Conservation (phyloP, 306 rosid genomes). For the Quercus aquifolioides region DNA sequence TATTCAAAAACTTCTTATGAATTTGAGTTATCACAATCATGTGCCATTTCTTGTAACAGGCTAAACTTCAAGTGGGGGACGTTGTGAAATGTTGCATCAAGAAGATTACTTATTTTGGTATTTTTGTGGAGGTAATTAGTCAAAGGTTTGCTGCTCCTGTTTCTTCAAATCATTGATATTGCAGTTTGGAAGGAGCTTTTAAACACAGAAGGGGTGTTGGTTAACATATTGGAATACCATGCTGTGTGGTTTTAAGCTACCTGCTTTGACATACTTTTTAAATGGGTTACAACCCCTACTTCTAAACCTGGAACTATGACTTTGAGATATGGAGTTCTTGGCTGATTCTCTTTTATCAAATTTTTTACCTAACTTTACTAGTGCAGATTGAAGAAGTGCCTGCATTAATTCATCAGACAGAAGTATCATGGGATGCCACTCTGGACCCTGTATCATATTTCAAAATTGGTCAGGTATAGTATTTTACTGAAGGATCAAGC, state of each 20-base stretch:
- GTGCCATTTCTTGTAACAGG: constrained; percentile 47
- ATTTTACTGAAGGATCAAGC: background rate
- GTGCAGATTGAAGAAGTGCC: constrained; percentile 79
- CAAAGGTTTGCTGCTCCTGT: constrained; percentile 16
- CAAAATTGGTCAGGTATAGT: constrained; percentile 89
- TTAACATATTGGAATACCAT: background rate
- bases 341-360: constrained; percentile 9
- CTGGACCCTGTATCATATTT: constrained; percentile 67
- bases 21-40: constrained; percentile 15
- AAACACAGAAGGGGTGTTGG: constrained; percentile 9
- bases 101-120: constrained; percentile 86
- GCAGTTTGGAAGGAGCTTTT: constrained; percentile 7
- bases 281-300: background rate
- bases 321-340: constrained; percentile 3
- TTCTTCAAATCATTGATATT: constrained; percentile 9
- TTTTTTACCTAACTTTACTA: constrained; percentile 14
- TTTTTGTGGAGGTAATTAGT: constrained; percentile 82
- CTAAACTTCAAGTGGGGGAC: constrained; percentile 88
- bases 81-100: constrained; percentile 73
- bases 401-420: constrained; percentile 88
- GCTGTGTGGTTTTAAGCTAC: background rate
- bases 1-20: background rate
- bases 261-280: background rate
- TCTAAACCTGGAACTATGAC: constrained; percentile 17
- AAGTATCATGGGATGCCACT: constrained; percentile 93